These are phyloP conservation scores for Russula brevipes DNA, from an alignment of 768 basidiomycete species.

Conservation along the genomic window DNA sequence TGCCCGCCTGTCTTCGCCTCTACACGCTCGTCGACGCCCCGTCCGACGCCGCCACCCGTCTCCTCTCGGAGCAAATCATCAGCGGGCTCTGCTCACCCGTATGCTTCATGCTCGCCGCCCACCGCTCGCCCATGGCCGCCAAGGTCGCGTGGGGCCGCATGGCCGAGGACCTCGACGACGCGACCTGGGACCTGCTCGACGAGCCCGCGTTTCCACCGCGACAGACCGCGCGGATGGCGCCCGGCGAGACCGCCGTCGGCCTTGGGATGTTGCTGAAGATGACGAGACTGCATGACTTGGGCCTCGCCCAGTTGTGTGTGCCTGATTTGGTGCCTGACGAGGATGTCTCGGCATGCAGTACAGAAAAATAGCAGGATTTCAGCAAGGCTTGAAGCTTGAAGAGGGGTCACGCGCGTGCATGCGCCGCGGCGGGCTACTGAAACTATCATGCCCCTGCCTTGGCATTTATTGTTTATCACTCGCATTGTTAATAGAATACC, in stretches of 20 bases:
- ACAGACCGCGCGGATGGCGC: conserved; percentile 29
- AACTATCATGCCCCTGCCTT: too few species aligned
- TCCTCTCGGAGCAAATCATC: conserved; percentile 58
- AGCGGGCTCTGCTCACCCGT: conserved; percentile 76
- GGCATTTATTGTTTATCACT: too few species aligned
- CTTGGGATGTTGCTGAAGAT: conserved; percentile 68
- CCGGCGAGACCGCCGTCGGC: conserved; percentile 33
- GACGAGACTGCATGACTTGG: conserved; percentile 70
- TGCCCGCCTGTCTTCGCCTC: conserved; percentile 71
- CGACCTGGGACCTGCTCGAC: conserved; percentile 59
- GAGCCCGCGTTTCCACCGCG: conserved; percentile 25
- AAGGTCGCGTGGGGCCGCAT: conserved; percentile 63
- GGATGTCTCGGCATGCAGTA: neutral
- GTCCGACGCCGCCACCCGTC: conserved; percentile 44
- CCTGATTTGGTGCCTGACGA: conserved; percentile 29
- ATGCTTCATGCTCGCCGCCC: conserved; percentile 70
- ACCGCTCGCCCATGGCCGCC: conserved; percentile 58
- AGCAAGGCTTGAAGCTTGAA: neutral
- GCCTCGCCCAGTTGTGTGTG: conserved; percentile 55
- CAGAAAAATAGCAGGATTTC: neutral
- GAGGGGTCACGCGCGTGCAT: neutral
- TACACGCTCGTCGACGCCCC: conserved; percentile 66
- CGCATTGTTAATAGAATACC: too few species aligned
- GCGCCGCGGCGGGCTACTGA: neutral
- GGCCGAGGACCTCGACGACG: conserved; percentile 63